Base-by-base conservation (phyloP, 176 grass and related monocot species). In the Dendrocalamus sinicus region DNA sequence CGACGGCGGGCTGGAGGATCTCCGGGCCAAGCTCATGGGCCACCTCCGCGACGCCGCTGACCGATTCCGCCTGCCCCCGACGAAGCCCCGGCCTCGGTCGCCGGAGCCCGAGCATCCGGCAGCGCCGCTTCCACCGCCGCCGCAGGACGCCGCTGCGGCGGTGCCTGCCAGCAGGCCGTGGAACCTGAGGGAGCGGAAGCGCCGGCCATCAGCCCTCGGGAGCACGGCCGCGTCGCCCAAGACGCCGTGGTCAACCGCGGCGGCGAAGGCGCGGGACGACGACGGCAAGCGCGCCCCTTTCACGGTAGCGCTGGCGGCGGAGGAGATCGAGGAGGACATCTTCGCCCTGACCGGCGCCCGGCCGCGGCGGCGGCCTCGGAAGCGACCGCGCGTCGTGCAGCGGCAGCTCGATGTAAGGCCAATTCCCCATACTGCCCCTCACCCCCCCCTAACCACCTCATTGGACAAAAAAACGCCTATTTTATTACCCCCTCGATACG, bases 291-390 rank as follows among this genome's bases (percentile, higher is more conserved):
- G 92, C 37, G 69, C 78, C 47, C 79, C 84, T 46, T 93, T 99
- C 83, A 64, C 92, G 0, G 73, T 99, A 37, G 66, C 83, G 23
- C 92, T 99, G 9, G 87, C 78, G 65, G 84, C 59, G 40, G 96
- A 96, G 47, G 96, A 99, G 88, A 93, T 99, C 75, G 94, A 99
- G 90, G 96, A 95, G 67, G 96, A 99, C 86, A 57, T 99, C 24
- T 99, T 96, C 81, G 94, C 96, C 74, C 77, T 99, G n/a, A 99
- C 96, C 47, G 96, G 92, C 77, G 89, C 86, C 63, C 88, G 89
- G 24, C 96, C 93, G 69, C 91, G 91, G 86, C 96, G 96, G 83
- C 92, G 96, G 83, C 96, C 96, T 13, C 88, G 86, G 73, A 93
- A 93, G 79, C 86, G 96, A 14, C 92, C 96, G 55, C 89, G 92